Conservation (phyloP, 176 grass and related monocot genomes). For the Oryza coarctata region DNA sequence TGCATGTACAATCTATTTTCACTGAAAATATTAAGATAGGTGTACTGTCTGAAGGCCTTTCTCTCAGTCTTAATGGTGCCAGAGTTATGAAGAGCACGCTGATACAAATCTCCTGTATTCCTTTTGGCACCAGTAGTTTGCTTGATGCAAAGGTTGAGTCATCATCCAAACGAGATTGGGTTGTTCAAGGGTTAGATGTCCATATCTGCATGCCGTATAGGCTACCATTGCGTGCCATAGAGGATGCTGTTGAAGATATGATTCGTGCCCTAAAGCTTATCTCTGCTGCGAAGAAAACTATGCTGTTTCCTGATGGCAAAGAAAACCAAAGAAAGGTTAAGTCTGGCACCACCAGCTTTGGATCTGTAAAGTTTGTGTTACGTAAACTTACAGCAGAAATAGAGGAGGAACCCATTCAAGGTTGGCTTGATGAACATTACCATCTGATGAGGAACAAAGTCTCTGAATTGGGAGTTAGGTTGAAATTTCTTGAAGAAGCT, state of each 20-base stretch:
- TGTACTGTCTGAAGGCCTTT: slow-evolving; percentile 84
- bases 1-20: slow-evolving; percentile 94
- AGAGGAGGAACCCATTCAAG: slow-evolving; percentile 97
- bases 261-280: slow-evolving; percentile 87
- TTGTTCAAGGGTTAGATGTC: slow-evolving; percentile 89
- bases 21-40: slow-evolving; percentile 98
- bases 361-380: slow-evolving; percentile 88
- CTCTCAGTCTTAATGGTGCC: slow-evolving; percentile 79
- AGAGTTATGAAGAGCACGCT: slow-evolving; percentile 92
- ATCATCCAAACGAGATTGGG: slow-evolving; percentile 73
- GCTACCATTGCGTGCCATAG: slow-evolving; percentile 90
- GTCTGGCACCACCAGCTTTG: slow-evolving; percentile 60
- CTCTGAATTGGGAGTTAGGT: slow-evolving; percentile 78
- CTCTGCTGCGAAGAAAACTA: slow-evolving; percentile 69
- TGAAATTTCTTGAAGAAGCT: slow-evolving; percentile 84
- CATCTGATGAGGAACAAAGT: slow-evolving; percentile 79
- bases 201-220: slow-evolving; percentile 96
- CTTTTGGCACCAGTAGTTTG: slow-evolving; percentile 48
- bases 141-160: slow-evolving; percentile 57
- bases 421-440: slow-evolving; percentile 99
- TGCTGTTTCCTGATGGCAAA: slow-evolving; percentile 59
- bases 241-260: slow-evolving; percentile 97
- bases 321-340: slow-evolving; percentile 65
- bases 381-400: slow-evolving; percentile 87
- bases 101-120: slow-evolving; percentile 89